phyloP scores from a whole-genome alignment of 2,329 filamentous ascomycete genomes.

The Ciborinia camelliae region DNA sequence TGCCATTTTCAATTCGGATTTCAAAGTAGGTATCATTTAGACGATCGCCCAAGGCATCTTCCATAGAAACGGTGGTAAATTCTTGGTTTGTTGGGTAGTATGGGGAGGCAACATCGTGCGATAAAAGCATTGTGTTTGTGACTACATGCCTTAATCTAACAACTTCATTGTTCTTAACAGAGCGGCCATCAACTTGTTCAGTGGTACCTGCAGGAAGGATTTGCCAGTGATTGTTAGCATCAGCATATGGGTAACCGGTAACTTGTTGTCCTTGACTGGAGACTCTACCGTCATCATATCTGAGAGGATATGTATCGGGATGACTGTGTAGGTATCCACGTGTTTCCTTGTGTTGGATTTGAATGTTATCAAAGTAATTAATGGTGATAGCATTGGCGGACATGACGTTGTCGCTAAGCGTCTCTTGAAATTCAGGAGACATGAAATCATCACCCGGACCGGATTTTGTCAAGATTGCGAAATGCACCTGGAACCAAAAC shows the following conservation, averaged over 20 bases:
- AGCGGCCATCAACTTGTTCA: constrained; percentile 58
- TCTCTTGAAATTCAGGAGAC: constrained; percentile 97
- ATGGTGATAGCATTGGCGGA: constrained; percentile 80
- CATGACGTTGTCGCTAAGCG: constrained; percentile 91
- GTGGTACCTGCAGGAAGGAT: constrained; percentile 69
- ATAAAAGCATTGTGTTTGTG: constrained; percentile 82
- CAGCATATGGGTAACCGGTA: constrained; percentile 95
- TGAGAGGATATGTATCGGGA: constrained; percentile 79
- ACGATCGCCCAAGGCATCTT: constrained; percentile 69
- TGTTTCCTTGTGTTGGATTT: constrained; percentile 93
- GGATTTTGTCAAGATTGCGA: constrained; percentile 80
- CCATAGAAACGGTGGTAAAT: constrained; percentile 77
- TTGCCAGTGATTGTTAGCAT: constrained; percentile 99
- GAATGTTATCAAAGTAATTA: constrained; percentile 85
- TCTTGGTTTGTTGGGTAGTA: constrained; percentile 98
- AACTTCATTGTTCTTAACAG: constrained; percentile 78
- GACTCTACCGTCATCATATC: constrained; percentile 95
- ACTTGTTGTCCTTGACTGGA: constrained; percentile 98
- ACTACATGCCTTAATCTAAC: constrained; percentile 82
- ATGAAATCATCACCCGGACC: constrained; percentile 98
- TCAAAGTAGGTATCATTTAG: constrained; percentile 92
- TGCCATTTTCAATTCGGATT: constrained; percentile 83
- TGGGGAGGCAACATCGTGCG: constrained; percentile 95
- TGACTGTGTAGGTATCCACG: constrained; percentile 96
- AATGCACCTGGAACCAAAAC: constrained; percentile 99